Evolutionary conservation across 352 stramenopile species (phyloP).

Genomic region (Pythium volutum): DNA sequence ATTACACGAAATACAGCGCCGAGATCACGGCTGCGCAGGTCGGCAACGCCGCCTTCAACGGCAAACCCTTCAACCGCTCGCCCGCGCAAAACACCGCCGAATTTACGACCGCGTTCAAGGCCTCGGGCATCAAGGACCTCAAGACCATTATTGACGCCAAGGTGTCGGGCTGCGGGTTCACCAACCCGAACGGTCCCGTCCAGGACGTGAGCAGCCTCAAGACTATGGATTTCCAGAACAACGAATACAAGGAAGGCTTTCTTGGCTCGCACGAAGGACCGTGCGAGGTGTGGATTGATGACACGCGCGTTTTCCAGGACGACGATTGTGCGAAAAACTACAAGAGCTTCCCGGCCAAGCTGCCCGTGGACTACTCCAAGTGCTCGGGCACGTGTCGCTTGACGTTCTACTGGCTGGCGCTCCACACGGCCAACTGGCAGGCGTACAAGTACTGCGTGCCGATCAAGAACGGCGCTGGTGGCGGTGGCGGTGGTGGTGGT

Average conservation of each 20-base stretch:
- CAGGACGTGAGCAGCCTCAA: slow-evolving; percentile 24
- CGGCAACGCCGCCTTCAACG: slow-evolving; percentile 30
- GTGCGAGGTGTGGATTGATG: slow-evolving; percentile 30
- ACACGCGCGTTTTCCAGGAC: slow-evolving; percentile 28
- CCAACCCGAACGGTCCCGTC: slow-evolving; percentile 24
- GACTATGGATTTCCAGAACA: slow-evolving; percentile 37
- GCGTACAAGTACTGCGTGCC: slow-evolving; percentile 30
- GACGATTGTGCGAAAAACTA: slow-evolving; percentile 43
- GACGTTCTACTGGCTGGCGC: slow-evolving; percentile 35
- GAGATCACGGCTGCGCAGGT: slow-evolving; percentile 25
- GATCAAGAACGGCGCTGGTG: slow-evolving; percentile 23
- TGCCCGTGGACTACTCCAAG: slow-evolving; percentile 45
- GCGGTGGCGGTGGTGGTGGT: too few relatives aligned
- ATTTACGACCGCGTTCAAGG: slow-evolving; percentile 8
- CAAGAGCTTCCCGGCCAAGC: slow-evolving; percentile 36
- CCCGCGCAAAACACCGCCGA: slow-evolving; percentile 17
- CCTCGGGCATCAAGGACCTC: slow-evolving; percentile 8
- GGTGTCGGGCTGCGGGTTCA: slow-evolving; percentile 8
- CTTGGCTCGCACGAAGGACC: slow-evolving; percentile 32
- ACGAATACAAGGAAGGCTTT: slow-evolving; percentile 47
- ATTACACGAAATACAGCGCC: slow-evolving; percentile 31
- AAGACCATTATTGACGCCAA: slow-evolving; percentile 8
- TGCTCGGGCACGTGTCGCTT: slow-evolving; percentile 37
- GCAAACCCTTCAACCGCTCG: slow-evolving; percentile 29
- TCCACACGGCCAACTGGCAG: slow-evolving; percentile 29